Percentiles rank a stretch among this genome's conserved stretches.
phyloP scores from a whole-genome alignment of 345 rosid species.

The Heritiera fomes region DNA sequence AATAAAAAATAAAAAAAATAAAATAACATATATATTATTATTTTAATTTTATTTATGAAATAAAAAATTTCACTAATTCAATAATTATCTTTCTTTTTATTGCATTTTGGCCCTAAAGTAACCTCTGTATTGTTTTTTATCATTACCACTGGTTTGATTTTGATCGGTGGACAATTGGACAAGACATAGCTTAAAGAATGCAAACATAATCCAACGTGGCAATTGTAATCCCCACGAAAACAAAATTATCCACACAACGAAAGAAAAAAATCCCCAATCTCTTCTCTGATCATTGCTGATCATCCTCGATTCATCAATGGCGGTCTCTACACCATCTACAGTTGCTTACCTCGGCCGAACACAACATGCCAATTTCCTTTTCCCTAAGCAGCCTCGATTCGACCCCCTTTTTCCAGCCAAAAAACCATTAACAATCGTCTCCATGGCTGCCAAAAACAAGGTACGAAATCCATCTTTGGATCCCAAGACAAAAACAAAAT shows the following conservation, averaged over 20 bases:
- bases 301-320: not conserved
- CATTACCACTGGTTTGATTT: not conserved
- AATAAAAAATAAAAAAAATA: no score
- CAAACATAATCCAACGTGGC: constrained; percentile 16
- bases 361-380: constrained; percentile 30
- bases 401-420: constrained; percentile 33
- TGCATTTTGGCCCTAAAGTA: no score
- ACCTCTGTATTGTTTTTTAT: no score
- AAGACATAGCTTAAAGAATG: not conserved
- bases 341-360: constrained; percentile 40
- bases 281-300: not conserved
- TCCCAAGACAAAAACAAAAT: not conserved
- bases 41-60: no score
- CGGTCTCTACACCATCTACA: constrained; percentile 42
- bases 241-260: not conserved
- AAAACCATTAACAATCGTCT: constrained; percentile 47
- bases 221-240: not conserved
- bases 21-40: no score
- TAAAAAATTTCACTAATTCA: no score
- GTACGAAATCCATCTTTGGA: constrained; percentile 29
- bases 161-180: constrained; percentile 7
- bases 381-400: constrained; percentile 28
- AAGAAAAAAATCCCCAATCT: not conserved
- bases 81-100: no score
- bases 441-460: constrained; percentile 87